Evolutionary conservation across 345 rosid genomes (phyloP).

Genomic region (Tarenaya hassleriana): DNA sequence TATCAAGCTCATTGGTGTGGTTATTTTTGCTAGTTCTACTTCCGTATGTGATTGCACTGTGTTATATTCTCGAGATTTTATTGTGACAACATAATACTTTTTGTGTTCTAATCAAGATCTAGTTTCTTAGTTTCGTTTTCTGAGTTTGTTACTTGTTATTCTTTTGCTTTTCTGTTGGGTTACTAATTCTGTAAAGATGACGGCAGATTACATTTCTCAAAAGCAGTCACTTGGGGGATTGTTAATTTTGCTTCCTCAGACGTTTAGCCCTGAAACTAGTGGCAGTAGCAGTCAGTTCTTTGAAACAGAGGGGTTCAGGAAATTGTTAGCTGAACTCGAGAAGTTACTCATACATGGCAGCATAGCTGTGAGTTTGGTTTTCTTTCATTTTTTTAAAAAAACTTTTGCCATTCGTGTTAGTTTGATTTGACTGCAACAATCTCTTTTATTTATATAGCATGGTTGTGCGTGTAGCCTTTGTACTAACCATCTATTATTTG

Average conservation of each 20-base stretch:
- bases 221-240: slow-evolving; percentile 78
- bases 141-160: background rate
- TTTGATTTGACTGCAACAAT: background rate
- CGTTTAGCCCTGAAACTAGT: slow-evolving; percentile 44
- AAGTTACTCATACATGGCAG: slow-evolving; percentile 60
- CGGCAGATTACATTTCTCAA: slow-evolving; percentile 61
- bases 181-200: slow-evolving; percentile 11
- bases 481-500: slow-evolving; percentile 9
- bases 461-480: background rate
- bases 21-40: no score
- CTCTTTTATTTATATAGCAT: background rate
- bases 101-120: background rate
- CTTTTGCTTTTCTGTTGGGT: background rate
- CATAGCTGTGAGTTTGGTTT: slow-evolving; percentile 62
- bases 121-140: background rate
- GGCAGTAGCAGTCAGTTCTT: slow-evolving; percentile 22
- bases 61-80: no score
- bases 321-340: slow-evolving; percentile 53
- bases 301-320: slow-evolving; percentile 40
- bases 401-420: slow-evolving; percentile 4
- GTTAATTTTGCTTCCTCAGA: slow-evolving; percentile 75
- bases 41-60: no score
- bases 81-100: no score
- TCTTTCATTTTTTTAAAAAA: background rate
- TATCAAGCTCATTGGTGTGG: no score